A percentile compares a stretch with the other conserved stretches of the same genome.
phyloP scores from a whole-genome alignment of 2,329 filamentous ascomycete species.

The Ophiostoma tasmaniense region DNA sequence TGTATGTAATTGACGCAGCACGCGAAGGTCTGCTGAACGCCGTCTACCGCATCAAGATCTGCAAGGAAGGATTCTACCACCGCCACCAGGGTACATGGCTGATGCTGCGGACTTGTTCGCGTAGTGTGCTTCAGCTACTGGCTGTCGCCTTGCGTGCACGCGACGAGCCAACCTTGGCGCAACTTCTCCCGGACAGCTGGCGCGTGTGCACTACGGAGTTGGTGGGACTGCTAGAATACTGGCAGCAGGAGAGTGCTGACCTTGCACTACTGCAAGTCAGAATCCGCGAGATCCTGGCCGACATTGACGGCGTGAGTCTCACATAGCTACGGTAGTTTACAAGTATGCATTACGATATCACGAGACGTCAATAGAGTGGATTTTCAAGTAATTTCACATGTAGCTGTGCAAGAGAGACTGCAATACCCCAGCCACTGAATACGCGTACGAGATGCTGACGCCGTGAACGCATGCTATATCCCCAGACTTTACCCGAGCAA shows the following conservation, averaged over 20 bases:
- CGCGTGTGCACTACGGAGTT: background rate
- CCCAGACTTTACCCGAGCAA: background rate
- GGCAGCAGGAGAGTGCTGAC: conserved; percentile 2
- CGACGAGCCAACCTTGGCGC: background rate
- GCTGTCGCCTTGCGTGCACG: background rate
- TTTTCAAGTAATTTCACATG: background rate
- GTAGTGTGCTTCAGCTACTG: conserved; percentile 11
- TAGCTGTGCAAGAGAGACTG: background rate
- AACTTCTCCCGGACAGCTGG: background rate
- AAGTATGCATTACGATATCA: background rate
- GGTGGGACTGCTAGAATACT: background rate
- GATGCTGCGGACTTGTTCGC: conserved; percentile 11
- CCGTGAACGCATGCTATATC: background rate
- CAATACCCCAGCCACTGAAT: no score
- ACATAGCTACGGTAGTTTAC: background rate
- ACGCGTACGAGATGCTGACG: background rate
- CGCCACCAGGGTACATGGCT: conserved; percentile 18
- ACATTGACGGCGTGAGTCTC: background rate
- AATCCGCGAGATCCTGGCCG: background rate
- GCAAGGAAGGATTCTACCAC: conserved; percentile 13
- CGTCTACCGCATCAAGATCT: conserved; percentile 15
- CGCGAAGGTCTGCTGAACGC: conserved; percentile 13
- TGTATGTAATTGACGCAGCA: background rate
- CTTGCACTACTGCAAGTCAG: background rate
- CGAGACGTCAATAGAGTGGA: background rate